A percentile compares a stretch with the other conserved stretches of the same genome.
Evolutionary conservation across 495 filamentous ascomycete species (phyloP).

Genomic region (Niebla homalea): DNA sequence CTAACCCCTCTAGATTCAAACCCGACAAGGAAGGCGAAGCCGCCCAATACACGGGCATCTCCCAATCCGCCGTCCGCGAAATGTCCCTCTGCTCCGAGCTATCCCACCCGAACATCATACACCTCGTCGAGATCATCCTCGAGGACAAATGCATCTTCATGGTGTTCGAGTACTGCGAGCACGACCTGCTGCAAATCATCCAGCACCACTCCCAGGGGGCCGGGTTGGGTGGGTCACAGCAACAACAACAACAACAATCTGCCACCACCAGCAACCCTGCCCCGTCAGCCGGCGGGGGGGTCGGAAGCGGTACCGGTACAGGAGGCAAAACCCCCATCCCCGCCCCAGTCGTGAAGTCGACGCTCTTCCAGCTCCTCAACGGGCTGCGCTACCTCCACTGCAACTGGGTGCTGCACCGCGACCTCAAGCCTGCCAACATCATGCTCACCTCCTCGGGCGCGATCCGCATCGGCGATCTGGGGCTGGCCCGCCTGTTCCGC

Average conservation of each 20-base stretch:
- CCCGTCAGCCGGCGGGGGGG: constrained; percentile 54
- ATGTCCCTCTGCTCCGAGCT: constrained; percentile 98
- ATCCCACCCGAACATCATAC: constrained; percentile 78
- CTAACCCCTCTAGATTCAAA: constrained; percentile 59
- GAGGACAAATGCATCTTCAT: constrained; percentile 99
- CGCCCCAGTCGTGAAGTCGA: constrained; percentile 73
- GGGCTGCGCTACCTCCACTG: constrained; percentile 88
- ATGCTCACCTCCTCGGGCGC: constrained; percentile 84
- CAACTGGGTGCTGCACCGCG: constrained; percentile 95
- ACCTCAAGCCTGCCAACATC: constrained; percentile 96
- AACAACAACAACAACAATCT: constrained; percentile 7
- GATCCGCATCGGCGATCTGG: constrained; percentile 88
- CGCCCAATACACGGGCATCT: constrained; percentile 91
- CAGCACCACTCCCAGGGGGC: constrained; percentile 78
- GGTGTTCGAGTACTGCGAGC: constrained; percentile 98
- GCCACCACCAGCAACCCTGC: constrained; percentile 93
- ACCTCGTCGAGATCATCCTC: constrained; percentile 87
- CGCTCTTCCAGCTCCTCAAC: constrained; percentile 88
- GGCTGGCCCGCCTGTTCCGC: constrained; percentile 82
- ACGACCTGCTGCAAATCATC: constrained; percentile 93
- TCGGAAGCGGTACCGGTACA: too few species aligned
- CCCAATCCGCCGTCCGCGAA: constrained; percentile 91
- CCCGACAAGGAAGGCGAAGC: constrained; percentile 96
- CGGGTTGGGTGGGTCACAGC: background rate
- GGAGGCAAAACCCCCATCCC: constrained; percentile 54